These are phyloP conservation scores for Chlorella sp. DNA, from an alignment of 139 green algal genomes.

Conservation along the genomic window DNA sequence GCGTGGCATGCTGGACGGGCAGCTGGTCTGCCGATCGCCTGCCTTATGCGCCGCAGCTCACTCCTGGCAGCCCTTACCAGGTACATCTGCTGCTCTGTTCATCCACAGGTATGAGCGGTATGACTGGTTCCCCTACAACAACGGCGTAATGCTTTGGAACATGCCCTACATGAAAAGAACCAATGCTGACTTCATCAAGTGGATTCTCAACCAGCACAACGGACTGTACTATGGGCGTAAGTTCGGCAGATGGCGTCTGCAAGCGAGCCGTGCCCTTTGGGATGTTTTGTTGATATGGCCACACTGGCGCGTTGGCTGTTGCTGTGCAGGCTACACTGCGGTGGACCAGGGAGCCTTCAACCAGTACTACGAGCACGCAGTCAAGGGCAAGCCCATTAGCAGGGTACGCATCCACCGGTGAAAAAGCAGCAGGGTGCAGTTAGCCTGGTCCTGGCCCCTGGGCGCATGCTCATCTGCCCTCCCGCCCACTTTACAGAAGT, in stretches of 20 bases:
- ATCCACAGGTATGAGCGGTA: conserved; percentile 3
- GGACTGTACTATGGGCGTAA: conserved; percentile 5
- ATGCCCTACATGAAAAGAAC: conserved; percentile 30
- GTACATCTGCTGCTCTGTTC: background rate
- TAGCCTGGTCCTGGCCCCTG: too few relatives aligned
- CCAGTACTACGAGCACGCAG: conserved; percentile 9
- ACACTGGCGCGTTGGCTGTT: background rate
- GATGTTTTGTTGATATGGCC: too few relatives aligned
- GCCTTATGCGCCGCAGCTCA: too few relatives aligned
- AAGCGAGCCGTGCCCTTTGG: too few relatives aligned
- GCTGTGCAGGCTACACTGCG: conserved; percentile 2
- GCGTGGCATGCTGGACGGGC: background rate
- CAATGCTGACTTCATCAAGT: conserved; percentile 3
- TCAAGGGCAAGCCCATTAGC: conserved; percentile 20
- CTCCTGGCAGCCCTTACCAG: too few relatives aligned
- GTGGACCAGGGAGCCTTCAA: conserved; percentile 28
- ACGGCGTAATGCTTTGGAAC: conserved; percentile 31
- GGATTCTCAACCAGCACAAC: conserved; percentile 18
- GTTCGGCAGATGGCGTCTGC: too few relatives aligned
- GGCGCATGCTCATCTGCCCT: too few relatives aligned
- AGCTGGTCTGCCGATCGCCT: too few relatives aligned
- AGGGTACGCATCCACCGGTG: too few relatives aligned
- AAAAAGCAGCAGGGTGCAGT: too few relatives aligned
- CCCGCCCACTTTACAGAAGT: background rate
- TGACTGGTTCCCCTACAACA: conserved; percentile 29